Percentiles rank a stretch among this genome's conserved stretches.
These are phyloP conservation scores for Suillus clintonianus DNA, from an alignment of 768 basidiomycete species.

Conservation along the genomic window DNA sequence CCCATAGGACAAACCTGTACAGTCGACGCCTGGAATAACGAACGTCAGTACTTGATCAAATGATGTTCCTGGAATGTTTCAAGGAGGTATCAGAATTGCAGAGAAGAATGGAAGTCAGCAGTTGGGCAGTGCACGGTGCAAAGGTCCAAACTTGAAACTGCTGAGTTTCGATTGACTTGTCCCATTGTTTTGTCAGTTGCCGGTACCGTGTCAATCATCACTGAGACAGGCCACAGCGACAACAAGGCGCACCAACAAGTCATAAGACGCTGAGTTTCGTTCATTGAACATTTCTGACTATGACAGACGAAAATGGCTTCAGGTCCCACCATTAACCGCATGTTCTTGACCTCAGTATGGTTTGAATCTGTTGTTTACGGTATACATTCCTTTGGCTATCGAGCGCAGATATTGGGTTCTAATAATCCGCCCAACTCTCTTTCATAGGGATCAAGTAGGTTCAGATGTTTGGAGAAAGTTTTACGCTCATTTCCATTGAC, in stretches of 20 bases:
- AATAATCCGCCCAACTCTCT: not conserved
- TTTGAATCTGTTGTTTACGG: constrained; percentile 4
- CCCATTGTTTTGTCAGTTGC: not conserved
- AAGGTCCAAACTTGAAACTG: too few species aligned
- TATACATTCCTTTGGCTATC: not conserved
- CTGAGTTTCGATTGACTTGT: too few species aligned
- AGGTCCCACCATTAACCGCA: not conserved
- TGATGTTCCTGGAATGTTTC: too few species aligned
- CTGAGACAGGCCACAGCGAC: not conserved
- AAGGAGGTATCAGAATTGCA: too few species aligned
- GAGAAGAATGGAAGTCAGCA: too few species aligned
- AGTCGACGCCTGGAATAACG: too few species aligned
- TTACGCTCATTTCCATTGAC: not conserved
- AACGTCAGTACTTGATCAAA: too few species aligned
- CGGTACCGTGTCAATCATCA: too few species aligned
- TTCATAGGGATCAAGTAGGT: constrained; percentile 9
- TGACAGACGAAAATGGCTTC: not conserved
- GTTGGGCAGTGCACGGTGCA: too few species aligned
- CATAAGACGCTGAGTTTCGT: not conserved
- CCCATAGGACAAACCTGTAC: too few species aligned
- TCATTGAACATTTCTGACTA: not conserved
- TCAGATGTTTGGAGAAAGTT: too few species aligned
- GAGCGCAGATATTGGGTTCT: not conserved
- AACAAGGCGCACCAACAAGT: too few species aligned
- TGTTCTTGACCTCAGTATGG: constrained; percentile 5